Evolutionary conservation across 2,329 filamentous ascomycete species (phyloP).

Genomic region (Fonsecaea nubica): DNA sequence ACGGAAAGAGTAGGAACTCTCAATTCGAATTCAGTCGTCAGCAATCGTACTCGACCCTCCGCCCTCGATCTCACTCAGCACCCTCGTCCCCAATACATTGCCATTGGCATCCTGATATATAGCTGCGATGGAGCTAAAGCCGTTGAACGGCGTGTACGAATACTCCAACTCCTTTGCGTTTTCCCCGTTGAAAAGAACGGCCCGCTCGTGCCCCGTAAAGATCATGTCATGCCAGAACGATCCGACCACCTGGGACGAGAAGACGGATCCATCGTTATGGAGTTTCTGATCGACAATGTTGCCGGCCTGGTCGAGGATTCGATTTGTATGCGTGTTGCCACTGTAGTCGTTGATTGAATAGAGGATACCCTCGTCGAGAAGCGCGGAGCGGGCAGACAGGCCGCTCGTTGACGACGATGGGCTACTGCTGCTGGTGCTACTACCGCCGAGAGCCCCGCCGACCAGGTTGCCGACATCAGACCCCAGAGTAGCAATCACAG

Average conservation of each 20-base stretch:
- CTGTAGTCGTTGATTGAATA: slow-evolving; percentile 67
- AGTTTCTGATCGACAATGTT: slow-evolving; percentile 61
- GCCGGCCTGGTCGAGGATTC: slow-evolving; percentile 62
- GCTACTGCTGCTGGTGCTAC: slow-evolving; percentile 15
- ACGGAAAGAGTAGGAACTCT: neutral
- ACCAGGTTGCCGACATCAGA: slow-evolving; percentile 58
- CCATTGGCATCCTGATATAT: slow-evolving; percentile 59
- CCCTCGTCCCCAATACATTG: slow-evolving; percentile 58
- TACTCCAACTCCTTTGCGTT: slow-evolving; percentile 61
- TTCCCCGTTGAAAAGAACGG: slow-evolving; percentile 53
- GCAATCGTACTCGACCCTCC: slow-evolving; percentile 61
- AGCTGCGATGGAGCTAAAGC: slow-evolving; percentile 55
- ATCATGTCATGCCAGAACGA: slow-evolving; percentile 60
- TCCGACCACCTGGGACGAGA: slow-evolving; percentile 54
- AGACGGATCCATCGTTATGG: slow-evolving; percentile 61
- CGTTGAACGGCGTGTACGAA: slow-evolving; percentile 59
- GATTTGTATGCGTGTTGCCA: slow-evolving; percentile 63
- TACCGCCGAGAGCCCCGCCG: slow-evolving; percentile 48
- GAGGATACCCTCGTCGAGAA: slow-evolving; percentile 64
- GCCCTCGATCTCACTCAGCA: slow-evolving; percentile 60
- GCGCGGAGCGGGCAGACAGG: slow-evolving; percentile 35
- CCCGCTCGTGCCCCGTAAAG: slow-evolving; percentile 62
- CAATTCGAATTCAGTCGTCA: slow-evolving; percentile 38
- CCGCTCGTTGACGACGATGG: slow-evolving; percentile 10
- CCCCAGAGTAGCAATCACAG: slow-evolving; percentile 63